Percentiles rank a stretch among this genome's conserved stretches.
Conservation (phyloP, 768 basidiomycete species). For the Leccinum incarnatum region DNA sequence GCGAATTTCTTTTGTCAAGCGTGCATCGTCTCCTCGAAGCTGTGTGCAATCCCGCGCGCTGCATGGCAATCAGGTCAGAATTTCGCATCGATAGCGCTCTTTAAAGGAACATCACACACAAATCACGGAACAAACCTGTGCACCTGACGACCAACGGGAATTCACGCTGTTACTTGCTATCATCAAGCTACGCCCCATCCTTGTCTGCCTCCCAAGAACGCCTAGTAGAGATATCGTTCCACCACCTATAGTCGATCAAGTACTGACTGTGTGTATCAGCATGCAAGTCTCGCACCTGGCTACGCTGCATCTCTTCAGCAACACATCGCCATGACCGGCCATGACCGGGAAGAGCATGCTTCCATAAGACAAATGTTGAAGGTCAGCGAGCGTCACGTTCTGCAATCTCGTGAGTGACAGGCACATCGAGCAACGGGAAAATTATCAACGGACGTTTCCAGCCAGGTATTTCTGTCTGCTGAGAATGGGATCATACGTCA, state of each 20-base stretch:
- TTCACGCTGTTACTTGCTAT: too few species aligned
- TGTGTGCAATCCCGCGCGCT: neutral
- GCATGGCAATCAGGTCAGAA: neutral
- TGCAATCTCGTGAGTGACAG: conserved; percentile 14
- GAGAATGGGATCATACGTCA: conserved; percentile 52
- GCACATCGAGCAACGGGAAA: neutral
- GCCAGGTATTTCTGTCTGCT: conserved; percentile 54
- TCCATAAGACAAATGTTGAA: conserved; percentile 54
- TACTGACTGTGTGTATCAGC: neutral
- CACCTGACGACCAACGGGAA: neutral
- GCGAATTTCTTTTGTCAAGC: too few species aligned
- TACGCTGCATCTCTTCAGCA: conserved; percentile 40
- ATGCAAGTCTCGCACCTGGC: conserved; percentile 32
- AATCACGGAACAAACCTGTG: neutral
- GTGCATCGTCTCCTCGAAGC: neutral
- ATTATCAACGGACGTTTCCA: conserved; percentile 44
- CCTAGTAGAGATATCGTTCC: conserved; percentile 44
- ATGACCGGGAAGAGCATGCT: conserved; percentile 14
- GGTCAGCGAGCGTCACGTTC: conserved; percentile 50
- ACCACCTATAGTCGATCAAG: conserved; percentile 42
- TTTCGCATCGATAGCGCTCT: neutral
- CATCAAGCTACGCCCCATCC: neutral
- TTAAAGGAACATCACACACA: neutral
- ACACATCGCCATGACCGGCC: conserved; percentile 30
- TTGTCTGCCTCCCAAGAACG: conserved; percentile 38